Conservation (phyloP, 306 rosid species). For the Amphicarpaea edgeworthii region DNA sequence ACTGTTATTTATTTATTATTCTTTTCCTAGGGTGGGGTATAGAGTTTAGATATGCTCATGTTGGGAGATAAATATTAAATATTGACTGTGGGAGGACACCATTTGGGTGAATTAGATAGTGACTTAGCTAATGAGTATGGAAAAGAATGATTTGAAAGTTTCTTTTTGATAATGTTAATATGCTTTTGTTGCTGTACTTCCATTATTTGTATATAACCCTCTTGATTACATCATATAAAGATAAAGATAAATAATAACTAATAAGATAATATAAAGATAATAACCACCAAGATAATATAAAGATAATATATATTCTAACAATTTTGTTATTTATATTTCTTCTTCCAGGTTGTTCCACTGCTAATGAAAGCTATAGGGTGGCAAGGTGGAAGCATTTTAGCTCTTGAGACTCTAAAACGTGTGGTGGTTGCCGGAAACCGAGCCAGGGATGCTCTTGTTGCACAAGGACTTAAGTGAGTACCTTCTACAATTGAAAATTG, state of each 20-base stretch:
- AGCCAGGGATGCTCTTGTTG: conserved; percentile 99
- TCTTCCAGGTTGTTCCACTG: conserved; percentile 90
- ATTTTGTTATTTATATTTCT: conserved; percentile 26
- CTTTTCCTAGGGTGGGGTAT: not conserved
- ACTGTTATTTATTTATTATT: not conserved
- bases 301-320: too few species aligned
- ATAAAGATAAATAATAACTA: too few species aligned
- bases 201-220: conserved; percentile 1
- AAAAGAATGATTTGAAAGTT: not conserved
- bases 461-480: conserved; percentile 98
- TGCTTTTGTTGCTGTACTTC: conserved; percentile 9
- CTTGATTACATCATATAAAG: too few species aligned
- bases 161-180: conserved; percentile 16
- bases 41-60: not conserved
- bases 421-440: conserved; percentile 99
- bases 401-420: conserved; percentile 97
- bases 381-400: conserved; percentile 99
- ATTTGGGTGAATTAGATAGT: not conserved
- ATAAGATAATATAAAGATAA: too few species aligned
- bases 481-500: not conserved
- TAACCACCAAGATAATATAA: too few species aligned
- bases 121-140: conserved; percentile 16
- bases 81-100: conserved; percentile 24
- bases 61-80: conserved; percentile 21
- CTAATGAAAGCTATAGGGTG: conserved; percentile 99